phyloP scores from a whole-genome alignment of 164 flowering plant species.

The Stephania yunnanensis region DNA sequence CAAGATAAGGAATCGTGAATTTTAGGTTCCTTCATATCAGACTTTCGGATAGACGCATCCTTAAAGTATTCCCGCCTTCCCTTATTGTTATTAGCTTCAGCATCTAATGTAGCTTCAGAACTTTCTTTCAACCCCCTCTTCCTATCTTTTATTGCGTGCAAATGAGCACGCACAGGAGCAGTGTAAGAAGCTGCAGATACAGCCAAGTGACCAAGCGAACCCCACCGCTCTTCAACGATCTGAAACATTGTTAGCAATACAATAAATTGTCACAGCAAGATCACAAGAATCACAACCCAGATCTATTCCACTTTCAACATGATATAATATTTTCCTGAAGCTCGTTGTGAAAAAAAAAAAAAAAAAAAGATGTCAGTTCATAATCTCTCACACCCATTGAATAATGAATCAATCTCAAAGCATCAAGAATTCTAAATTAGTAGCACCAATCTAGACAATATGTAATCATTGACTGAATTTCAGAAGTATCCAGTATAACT shows the following conservation, averaged over 20 bases:
- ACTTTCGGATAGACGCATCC: constrained; percentile 46
- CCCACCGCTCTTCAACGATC: constrained; percentile 96
- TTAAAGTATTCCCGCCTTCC: constrained; percentile 30
- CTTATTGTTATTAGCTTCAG: constrained; percentile 17
- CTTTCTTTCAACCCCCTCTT: constrained; percentile 42
- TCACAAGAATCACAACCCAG: too few species aligned
- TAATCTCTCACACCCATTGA: too few species aligned
- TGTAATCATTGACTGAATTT: too few species aligned
- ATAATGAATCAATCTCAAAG: too few species aligned
- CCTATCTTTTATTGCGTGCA: constrained; percentile 72
- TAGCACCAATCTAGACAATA: too few species aligned
- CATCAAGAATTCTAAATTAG: too few species aligned
- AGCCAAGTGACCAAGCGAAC: constrained; percentile 70
- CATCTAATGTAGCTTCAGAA: constrained; percentile 15
- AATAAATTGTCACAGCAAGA: not conserved
- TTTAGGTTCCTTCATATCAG: constrained; percentile 72
- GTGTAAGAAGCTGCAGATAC: constrained; percentile 65
- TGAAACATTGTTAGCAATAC: constrained; percentile 17
- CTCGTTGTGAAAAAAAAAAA: too few species aligned
- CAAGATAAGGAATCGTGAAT: constrained; percentile 64
- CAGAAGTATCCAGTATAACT: too few species aligned
- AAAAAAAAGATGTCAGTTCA: too few species aligned
- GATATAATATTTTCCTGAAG: too few species aligned
- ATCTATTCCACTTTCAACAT: too few species aligned
- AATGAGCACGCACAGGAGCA: constrained; percentile 85